phyloP scores from a whole-genome alignment of 2,329 filamentous ascomycete genomes.

The Ophiostoma sp. region DNA sequence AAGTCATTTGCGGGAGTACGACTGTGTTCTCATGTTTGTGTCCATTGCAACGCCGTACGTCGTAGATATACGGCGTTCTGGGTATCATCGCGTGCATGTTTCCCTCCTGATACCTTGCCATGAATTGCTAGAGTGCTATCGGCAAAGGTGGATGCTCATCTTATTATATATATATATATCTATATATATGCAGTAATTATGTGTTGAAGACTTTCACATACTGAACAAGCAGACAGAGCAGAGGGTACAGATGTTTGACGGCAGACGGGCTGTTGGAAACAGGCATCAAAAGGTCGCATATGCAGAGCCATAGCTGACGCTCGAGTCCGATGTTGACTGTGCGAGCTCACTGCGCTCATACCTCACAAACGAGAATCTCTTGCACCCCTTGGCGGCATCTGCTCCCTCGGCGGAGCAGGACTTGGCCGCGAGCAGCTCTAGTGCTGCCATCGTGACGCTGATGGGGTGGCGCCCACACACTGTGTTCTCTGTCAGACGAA shows the following conservation, averaged over 20 bases:
- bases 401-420: neutral
- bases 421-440: slow-evolving; percentile 57
- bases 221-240: too few relatives aligned
- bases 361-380: slow-evolving; percentile 67
- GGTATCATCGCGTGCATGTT: neutral
- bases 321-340: slow-evolving; percentile 62
- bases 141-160: too few relatives aligned
- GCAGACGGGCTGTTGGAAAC: neutral
- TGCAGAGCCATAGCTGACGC: slow-evolving; percentile 91
- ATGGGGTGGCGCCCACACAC: slow-evolving; percentile 95
- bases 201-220: too few relatives aligned
- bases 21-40: neutral
- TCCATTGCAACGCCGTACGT: neutral
- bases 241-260: too few relatives aligned
- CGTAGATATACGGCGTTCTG: neutral
- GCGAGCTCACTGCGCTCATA: slow-evolving; percentile 84
- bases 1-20: neutral
- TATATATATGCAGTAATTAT: too few relatives aligned
- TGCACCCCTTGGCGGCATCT: slow-evolving; percentile 1
- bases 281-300: slow-evolving; percentile 63
- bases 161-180: too few relatives aligned
- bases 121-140: too few relatives aligned
- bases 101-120: too few relatives aligned
- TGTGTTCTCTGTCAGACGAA: slow-evolving; percentile 75
- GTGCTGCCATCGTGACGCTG: slow-evolving; percentile 80